Percentiles rank a stretch among this genome's conserved stretches.
Evolutionary conservation across 176 grass and related monocot species (phyloP).

Genomic region (Olyra latifolia): DNA sequence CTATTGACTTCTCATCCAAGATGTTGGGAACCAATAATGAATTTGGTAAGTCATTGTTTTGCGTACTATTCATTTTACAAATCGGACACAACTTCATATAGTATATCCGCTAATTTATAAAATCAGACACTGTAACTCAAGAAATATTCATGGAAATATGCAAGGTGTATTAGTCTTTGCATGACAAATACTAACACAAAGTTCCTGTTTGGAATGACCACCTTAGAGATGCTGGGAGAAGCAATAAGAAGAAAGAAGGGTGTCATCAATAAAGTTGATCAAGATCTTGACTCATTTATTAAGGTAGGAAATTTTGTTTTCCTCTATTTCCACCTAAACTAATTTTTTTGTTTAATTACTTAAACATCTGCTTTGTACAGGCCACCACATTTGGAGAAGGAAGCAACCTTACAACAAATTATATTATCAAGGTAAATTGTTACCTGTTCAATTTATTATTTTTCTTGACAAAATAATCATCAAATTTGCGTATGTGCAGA

Average conservation of each 20-base stretch:
- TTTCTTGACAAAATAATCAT: slow-evolving; percentile 9
- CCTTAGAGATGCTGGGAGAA: slow-evolving; percentile 81
- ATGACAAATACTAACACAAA: slow-evolving; percentile 28
- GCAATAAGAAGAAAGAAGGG: slow-evolving; percentile 60
- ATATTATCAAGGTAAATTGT: slow-evolving; percentile 71
- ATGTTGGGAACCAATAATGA: slow-evolving; percentile 72
- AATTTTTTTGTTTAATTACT: slow-evolving; percentile 30
- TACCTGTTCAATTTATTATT: slow-evolving; percentile 10
- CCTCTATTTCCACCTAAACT: neutral
- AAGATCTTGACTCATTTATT: slow-evolving; percentile 72
- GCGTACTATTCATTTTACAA: neutral
- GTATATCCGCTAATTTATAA: slow-evolving; percentile 14
- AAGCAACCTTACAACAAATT: slow-evolving; percentile 82
- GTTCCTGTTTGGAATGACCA: slow-evolving; percentile 28
- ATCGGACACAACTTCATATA: neutral
- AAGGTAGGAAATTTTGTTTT: slow-evolving; percentile 46
- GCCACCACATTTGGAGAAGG: slow-evolving; percentile 78
- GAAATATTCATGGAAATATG: neutral
- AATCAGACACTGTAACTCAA: slow-evolving; percentile 23
- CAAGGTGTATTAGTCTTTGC: neutral
- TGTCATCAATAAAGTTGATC: slow-evolving; percentile 76
- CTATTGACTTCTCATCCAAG: slow-evolving; percentile 66
- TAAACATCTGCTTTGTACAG: slow-evolving; percentile 36
- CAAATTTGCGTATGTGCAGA: slow-evolving; percentile 49
- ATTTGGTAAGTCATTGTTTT: slow-evolving; percentile 55